Percentiles rank a stretch among this genome's conserved stretches.
phyloP scores from a whole-genome alignment of 176 grass and related monocot genomes.

The Pharus latifolius region DNA sequence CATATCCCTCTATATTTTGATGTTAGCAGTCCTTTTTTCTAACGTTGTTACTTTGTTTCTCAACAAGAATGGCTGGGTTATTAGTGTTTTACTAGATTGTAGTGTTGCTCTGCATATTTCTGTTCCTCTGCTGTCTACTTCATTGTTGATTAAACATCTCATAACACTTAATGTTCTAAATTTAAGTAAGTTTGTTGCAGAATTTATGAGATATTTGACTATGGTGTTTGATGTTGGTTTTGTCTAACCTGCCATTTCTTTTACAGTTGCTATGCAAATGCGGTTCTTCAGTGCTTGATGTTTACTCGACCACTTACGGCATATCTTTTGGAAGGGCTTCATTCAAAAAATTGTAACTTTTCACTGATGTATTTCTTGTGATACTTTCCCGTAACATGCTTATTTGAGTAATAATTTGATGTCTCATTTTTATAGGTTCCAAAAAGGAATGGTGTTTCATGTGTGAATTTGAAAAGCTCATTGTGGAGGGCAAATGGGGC shows the following conservation, averaged over 20 bases:
- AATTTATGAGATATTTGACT: slow-evolving; percentile 6
- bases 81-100: not conserved
- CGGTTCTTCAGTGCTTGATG: slow-evolving; percentile 87
- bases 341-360: slow-evolving; percentile 79
- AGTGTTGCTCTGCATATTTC: not conserved
- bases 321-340: slow-evolving; percentile 78
- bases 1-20: slow-evolving; percentile 15
- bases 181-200: not conserved
- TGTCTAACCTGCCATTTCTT: slow-evolving; percentile 16
- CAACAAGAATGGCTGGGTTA: slow-evolving; percentile 22
- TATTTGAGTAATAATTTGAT: slow-evolving; percentile 7
- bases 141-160: not conserved
- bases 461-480: slow-evolving; percentile 88
- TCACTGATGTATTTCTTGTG: not conserved
- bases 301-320: slow-evolving; percentile 78
- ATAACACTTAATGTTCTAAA: not conserved
- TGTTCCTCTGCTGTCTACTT: not conserved
- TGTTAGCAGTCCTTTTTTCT: slow-evolving; percentile 23
- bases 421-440: slow-evolving; percentile 33
- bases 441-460: slow-evolving; percentile 86
- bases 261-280: slow-evolving; percentile 95
- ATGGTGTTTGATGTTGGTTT: not conserved
- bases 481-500: slow-evolving; percentile 43
- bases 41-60: slow-evolving; percentile 23
- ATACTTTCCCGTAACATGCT: not conserved